Percentiles rank a stretch among this genome's conserved stretches.
phyloP scores from a whole-genome alignment of 768 basidiomycete genomes.

The Podaxis rugospora region DNA sequence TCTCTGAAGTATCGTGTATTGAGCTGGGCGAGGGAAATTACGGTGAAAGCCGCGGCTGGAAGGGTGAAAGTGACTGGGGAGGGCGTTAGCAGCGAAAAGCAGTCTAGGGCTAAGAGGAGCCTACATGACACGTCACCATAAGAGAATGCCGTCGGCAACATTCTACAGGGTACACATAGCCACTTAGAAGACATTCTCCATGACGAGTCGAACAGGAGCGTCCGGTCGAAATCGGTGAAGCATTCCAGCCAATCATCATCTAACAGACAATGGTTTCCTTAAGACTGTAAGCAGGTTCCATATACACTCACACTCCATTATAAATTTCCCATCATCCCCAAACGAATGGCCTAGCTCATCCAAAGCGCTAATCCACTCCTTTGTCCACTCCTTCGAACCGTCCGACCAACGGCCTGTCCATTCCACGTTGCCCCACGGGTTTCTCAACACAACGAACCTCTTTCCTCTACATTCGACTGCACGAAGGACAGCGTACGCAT shows the following conservation, averaged over 20 bases:
- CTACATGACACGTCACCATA: slow-evolving; percentile 52
- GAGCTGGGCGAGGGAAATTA: slow-evolving; percentile 49
- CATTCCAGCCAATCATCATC: slow-evolving; percentile 38
- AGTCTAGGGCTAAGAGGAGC: slow-evolving; percentile 15
- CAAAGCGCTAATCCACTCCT: slow-evolving; percentile 37
- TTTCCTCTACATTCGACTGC: slow-evolving; percentile 38
- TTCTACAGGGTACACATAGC: slow-evolving; percentile 36
- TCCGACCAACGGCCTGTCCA: slow-evolving; percentile 47
- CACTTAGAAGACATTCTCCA: slow-evolving; percentile 47
- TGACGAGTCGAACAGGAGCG: slow-evolving; percentile 39
- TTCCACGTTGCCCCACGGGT: slow-evolving; percentile 44
- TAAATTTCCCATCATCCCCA: slow-evolving; percentile 42
- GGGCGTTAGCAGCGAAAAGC: not conserved
- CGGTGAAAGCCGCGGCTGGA: slow-evolving; percentile 32
- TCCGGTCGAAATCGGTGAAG: slow-evolving; percentile 40
- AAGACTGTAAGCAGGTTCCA: not conserved
- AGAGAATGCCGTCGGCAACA: slow-evolving; percentile 43
- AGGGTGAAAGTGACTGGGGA: slow-evolving; percentile 41
- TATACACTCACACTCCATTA: slow-evolving; percentile 36
- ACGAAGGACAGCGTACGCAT: slow-evolving; percentile 43
- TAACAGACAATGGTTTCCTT: slow-evolving; percentile 1
- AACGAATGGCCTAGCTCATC: slow-evolving; percentile 34
- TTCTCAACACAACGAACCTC: slow-evolving; percentile 41
- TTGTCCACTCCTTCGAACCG: slow-evolving; percentile 45
- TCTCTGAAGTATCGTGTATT: slow-evolving; percentile 47